A percentile compares a stretch with the other conserved stretches of the same genome.
phyloP scores from a whole-genome alignment of 192 early-diverging fungal genomes.

The Radiomyces spectabilis region DNA sequence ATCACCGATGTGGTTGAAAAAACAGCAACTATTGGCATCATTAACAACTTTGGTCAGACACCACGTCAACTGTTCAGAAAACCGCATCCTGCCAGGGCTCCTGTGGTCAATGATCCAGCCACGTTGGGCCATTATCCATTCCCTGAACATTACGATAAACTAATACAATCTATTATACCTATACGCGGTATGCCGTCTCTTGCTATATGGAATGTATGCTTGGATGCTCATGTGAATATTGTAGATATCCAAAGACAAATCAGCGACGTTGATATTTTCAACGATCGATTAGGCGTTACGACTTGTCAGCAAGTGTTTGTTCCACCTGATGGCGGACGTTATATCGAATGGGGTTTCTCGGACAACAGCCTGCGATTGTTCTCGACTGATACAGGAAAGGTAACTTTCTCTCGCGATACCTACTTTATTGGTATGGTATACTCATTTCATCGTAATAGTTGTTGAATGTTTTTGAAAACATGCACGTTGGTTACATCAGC shows the following conservation, averaged over 20 bases:
- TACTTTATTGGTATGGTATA: no score
- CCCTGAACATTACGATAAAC: constrained; percentile 36
- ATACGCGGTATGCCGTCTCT: constrained; percentile 37
- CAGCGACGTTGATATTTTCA: constrained; percentile 38
- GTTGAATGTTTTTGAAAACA: constrained; percentile 49
- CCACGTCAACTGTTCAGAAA: constrained; percentile 82
- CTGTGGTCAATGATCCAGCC: constrained; percentile 27
- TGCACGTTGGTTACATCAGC: constrained; percentile 53
- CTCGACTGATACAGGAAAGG: constrained; percentile 42
- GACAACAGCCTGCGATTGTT: constrained; percentile 53
- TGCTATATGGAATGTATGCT: not conserved
- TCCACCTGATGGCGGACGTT: constrained; percentile 35
- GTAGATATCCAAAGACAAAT: constrained; percentile 46
- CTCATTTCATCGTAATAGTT: constrained; percentile 26
- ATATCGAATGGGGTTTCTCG: constrained; percentile 58
- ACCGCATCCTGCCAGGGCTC: constrained; percentile 65
- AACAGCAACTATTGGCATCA: constrained; percentile 84
- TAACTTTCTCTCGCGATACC: no score
- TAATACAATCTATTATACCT: constrained; percentile 46
- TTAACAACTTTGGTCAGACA: constrained; percentile 97
- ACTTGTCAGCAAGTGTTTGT: constrained; percentile 34
- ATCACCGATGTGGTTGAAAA: constrained; percentile 87
- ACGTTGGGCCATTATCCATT: constrained; percentile 36
- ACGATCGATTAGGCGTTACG: constrained; percentile 31
- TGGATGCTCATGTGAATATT: not conserved